Conservation (phyloP, 208 protist genomes). For the Lotmaria passim region DNA sequence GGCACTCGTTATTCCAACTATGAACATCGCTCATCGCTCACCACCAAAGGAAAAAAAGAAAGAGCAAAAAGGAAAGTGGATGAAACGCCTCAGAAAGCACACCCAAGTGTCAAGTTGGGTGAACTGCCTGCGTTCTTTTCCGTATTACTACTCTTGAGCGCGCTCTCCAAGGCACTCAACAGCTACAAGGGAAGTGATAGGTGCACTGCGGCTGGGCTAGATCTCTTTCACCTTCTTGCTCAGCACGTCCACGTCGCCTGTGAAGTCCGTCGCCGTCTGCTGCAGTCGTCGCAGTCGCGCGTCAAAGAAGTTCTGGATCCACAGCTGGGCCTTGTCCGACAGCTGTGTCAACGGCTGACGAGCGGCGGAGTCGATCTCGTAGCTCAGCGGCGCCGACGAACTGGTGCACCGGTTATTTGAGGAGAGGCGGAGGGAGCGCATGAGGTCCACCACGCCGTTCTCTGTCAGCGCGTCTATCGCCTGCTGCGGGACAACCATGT, state of each 20-base stretch:
- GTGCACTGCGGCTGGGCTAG: too few relatives aligned
- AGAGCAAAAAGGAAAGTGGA: too few relatives aligned
- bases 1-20: too few relatives aligned
- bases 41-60: too few relatives aligned
- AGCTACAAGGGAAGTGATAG: too few relatives aligned
- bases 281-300: slow-evolving; percentile 25
- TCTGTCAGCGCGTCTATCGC: slow-evolving; percentile 35
- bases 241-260: slow-evolving; percentile 23
- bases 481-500: slow-evolving; percentile 23
- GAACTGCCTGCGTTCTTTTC: too few relatives aligned
- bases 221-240: slow-evolving; percentile 19
- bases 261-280: slow-evolving; percentile 19
- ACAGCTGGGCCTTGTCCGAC: slow-evolving; percentile 34
- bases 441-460: slow-evolving; percentile 54
- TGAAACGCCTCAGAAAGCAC: too few relatives aligned
- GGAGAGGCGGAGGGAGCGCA: slow-evolving; percentile 44
- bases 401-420: slow-evolving; percentile 1
- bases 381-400: slow-evolving; percentile 21
- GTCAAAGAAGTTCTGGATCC: slow-evolving; percentile 40
- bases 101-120: too few relatives aligned
- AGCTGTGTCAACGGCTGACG: slow-evolving; percentile 41
- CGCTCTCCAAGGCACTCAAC: too few relatives aligned
- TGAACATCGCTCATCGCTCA: too few relatives aligned
- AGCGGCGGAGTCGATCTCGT: slow-evolving; percentile 32
- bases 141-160: too few relatives aligned